Evolutionary conservation across 306 rosid species (phyloP), one percentile per base, ranked within the genome.

Genomic region (Neltuma alba): DNA sequence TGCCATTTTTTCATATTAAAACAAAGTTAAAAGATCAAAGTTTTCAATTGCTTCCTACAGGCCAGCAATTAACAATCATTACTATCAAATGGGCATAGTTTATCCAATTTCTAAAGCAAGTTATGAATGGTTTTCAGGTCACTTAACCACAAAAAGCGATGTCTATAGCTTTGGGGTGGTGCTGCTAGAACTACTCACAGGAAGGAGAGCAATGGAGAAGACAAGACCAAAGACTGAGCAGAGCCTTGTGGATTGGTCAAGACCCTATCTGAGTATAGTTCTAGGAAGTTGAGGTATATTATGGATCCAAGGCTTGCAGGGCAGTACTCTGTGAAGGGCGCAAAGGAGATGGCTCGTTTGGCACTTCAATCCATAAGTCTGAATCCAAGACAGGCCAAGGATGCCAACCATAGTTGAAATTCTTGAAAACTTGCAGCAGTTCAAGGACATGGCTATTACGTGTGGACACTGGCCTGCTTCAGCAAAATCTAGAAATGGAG

Each of bases 151-250:
- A 40, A 96, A 87, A 69, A 93, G 99, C 28, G 97, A 96, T 28
- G 88, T 93, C 20, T 93, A 96, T 16, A 96, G 97, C 76, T 96
- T 93, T 6, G 98, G 97, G 15, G 97, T 93, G 40, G 98, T 93
- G 61, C 89, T 96, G 31, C 89, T 96, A 52, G 98, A 96, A 84
- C 77, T 91, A 28, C 89, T 93, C 0, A 91, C 97, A 1, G 98
- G 98, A 77, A 88, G 96, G 76, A 90, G 99, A 81, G 94, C 97
- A 72, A 85, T 81, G 83, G 98, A 96, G 5, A 91, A 91, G 79
- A 74, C 89, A 58, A 88, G 92, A 76, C 89, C 91, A 79, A 96
- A 93, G 79, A 78, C 85, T 4, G 97, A 93, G 78, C 99, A 91
- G 80, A 93, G 81, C 83, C 91, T 96, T 5, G 95, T 91, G 60